These are phyloP conservation scores for Bipolaris oryzae DNA, from an alignment of 2,329 filamentous ascomycete species.

Conservation along the genomic window DNA sequence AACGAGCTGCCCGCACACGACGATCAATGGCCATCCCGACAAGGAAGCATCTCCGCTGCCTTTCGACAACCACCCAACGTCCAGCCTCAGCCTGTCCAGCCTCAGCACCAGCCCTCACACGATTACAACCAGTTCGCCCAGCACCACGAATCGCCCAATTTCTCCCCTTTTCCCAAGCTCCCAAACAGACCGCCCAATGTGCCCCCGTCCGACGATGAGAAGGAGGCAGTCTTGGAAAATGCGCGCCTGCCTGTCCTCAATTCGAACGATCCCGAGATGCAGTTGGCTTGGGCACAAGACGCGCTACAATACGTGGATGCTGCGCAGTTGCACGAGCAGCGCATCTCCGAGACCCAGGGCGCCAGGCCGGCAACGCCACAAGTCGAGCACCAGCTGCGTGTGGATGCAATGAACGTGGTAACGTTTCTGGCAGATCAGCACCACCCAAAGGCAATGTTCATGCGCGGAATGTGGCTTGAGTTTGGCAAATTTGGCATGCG, in stretches of 20 bases:
- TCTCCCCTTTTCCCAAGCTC: constrained; percentile 90
- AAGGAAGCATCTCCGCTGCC: constrained; percentile 46
- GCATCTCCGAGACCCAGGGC: constrained; percentile 64
- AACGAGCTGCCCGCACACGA: constrained; percentile 27
- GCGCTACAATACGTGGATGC: constrained; percentile 88
- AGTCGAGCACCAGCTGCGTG: constrained; percentile 83
- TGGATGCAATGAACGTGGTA: constrained; percentile 91
- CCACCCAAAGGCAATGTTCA: constrained; percentile 92
- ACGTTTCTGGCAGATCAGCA: constrained; percentile 87
- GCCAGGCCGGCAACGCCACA: constrained; percentile 78
- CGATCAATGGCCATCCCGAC: constrained; percentile 41
- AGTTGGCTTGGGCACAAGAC: constrained; percentile 95
- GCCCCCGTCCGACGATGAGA: constrained; percentile 90
- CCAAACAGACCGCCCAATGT: constrained; percentile 81
- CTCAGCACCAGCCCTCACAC: constrained; percentile 39
- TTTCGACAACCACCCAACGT: constrained; percentile 47
- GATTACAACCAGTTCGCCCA: constrained; percentile 49
- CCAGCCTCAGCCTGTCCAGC: constrained; percentile 34
- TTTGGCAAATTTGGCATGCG: constrained; percentile 95
- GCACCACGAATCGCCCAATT: constrained; percentile 69
- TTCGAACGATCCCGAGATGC: constrained; percentile 94
- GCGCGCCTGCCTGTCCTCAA: constrained; percentile 83
- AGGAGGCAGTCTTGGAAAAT: constrained; percentile 86
- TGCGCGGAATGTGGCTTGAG: constrained; percentile 95
- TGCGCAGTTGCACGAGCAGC: constrained; percentile 74